Evolutionary conservation across 768 basidiomycete species (phyloP), one percentile per base, ranked within the genome.

Genomic region (Leccinum ochraceum): DNA sequence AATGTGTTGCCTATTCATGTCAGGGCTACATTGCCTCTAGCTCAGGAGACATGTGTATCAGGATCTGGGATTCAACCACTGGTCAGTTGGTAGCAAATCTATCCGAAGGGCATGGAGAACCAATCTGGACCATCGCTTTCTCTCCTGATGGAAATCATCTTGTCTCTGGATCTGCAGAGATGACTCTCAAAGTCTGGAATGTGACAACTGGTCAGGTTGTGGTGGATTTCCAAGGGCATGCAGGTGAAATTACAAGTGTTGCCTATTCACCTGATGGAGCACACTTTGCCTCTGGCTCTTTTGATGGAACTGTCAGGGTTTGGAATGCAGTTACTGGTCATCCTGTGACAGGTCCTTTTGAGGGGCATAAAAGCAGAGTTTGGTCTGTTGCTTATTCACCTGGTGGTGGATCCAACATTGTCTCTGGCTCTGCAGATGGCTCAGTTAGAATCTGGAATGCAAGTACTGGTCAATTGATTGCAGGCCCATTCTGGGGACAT

Each of bases 211-310:
- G n/a, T 54, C 30, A 28, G 50, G 7, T 3, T 42, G 50, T 58
- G 28, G 39, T 20, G 36, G 44, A 22, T 20, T 49, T 46, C 16
- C 58, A 58, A 17, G 58, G 58, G 20, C 58, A 59, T 13, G 22
- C 42, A 53, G 11, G n/a, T 52, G 14, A 22, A 24, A 20, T 57
- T 14, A 48, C 4, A 11, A 36, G 13, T 36, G 34, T 36, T 1
- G 34, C 34, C 13, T 36, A 36, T 36, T 36, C 34, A 36, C 34
- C 34, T 36, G 13, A 36, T 36, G 34, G 34, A 36, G 34, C 34
- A 36, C 34, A 14, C 34, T 36, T 36, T 36, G 34, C 34, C 34
- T 36, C 34, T 36, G 34, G 34, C 8, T 36, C 34, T 36, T 36
- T 14, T 36, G 34, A 36, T 36, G 13, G 13, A 5, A 14, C 13